These are phyloP conservation scores for Fusarium burgessii DNA, from an alignment of 2,329 filamentous ascomycete genomes.

Conservation along the genomic window DNA sequence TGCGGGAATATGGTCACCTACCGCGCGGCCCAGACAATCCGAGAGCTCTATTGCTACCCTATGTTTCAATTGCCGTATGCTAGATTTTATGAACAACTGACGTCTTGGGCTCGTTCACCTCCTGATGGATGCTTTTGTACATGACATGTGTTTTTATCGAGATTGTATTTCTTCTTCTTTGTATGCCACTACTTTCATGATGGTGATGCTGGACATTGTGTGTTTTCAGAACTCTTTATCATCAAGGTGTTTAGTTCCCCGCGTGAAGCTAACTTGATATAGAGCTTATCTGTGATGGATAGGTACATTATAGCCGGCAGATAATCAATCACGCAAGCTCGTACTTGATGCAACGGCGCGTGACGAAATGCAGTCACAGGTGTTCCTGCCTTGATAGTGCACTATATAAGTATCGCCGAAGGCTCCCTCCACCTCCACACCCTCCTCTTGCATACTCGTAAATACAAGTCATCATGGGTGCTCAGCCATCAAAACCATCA, in stretches of 20 bases:
- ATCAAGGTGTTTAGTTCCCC: conserved; percentile 22
- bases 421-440: too few relatives aligned
- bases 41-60: not conserved
- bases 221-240: not conserved
- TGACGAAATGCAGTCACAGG: conserved; percentile 21
- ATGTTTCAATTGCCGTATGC: not conserved
- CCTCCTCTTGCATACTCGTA: not conserved
- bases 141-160: too few relatives aligned
- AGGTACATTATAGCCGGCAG: not conserved
- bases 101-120: not conserved
- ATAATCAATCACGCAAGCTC: conserved; percentile 4
- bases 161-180: not conserved
- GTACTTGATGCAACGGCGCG: conserved; percentile 33
- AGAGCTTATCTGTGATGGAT: not conserved
- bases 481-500: conserved; percentile 56
- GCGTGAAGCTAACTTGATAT: conserved; percentile 12
- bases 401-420: not conserved
- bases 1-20: not conserved
- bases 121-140: not conserved
- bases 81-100: not conserved
- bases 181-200: not conserved
- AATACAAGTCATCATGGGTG: conserved; percentile 54
- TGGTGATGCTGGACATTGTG: not conserved
- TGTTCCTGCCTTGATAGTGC: not conserved
- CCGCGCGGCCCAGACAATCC: not conserved